These are phyloP conservation scores for Fusarium denticulatum DNA, from an alignment of 2,329 filamentous ascomycete species.

Conservation along the genomic window DNA sequence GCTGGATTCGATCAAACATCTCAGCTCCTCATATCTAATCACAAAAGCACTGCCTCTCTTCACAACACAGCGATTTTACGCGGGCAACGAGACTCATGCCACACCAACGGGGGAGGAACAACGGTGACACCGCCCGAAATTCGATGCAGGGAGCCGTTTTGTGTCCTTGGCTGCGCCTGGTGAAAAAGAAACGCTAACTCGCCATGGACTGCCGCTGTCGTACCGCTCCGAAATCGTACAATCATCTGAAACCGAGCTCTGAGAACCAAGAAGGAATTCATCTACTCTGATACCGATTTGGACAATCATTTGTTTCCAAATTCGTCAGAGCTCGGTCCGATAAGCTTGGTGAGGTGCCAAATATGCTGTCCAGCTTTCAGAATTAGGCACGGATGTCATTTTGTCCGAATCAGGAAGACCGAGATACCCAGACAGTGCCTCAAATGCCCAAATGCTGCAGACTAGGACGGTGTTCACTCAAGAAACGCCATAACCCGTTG, in stretches of 20 bases:
- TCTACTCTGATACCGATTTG: conserved; percentile 9
- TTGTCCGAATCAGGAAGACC: background rate
- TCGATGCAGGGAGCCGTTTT: conserved; percentile 44
- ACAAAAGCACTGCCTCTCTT: background rate
- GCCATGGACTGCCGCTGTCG: conserved; percentile 42
- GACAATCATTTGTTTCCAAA: conserved; percentile 28
- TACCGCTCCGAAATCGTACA: conserved; percentile 41
- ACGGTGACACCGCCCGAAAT: conserved; percentile 39
- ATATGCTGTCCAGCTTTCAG: conserved; percentile 22
- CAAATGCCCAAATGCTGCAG: conserved; percentile 1
- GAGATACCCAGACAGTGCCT: conserved; percentile 22
- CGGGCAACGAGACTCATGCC: conserved; percentile 31
- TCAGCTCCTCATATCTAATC: background rate
- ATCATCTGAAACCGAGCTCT: conserved; percentile 45
- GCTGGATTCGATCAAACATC: background rate
- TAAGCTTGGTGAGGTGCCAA: conserved; percentile 30
- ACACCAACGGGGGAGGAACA: conserved; percentile 25
- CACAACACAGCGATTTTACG: conserved; percentile 18
- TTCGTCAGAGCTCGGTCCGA: conserved; percentile 40
- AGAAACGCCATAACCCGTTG: conserved; percentile 7
- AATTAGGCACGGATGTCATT: conserved; percentile 20
- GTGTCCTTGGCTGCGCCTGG: conserved; percentile 33
- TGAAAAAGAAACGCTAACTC: conserved; percentile 40
- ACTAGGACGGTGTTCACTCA: conserved; percentile 33
- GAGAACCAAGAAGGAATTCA: conserved; percentile 18